Evolutionary conservation across 257 asterid genomes (phyloP), one percentile per base, ranked within the genome.

Genomic region (Handroanthus guayacan): DNA sequence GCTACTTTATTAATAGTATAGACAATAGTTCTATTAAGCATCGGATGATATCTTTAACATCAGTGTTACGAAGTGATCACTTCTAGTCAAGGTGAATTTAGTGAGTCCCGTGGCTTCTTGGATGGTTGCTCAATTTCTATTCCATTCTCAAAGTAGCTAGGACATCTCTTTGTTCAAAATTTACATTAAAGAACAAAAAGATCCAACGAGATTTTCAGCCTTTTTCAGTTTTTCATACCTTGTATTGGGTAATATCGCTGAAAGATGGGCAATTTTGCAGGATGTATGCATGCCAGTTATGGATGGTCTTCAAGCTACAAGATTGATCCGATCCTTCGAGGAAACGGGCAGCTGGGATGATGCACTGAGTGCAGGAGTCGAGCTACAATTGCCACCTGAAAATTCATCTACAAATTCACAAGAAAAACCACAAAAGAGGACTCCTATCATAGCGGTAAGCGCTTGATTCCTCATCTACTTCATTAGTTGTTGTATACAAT

Each of bases 201-300:
- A 25, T 25, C 31, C 31, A 25, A 25, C 1, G 31, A 25, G 31
- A 25, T 25, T 43, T 47, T 47, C 14, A 0, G 10, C 52, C 12
- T 47, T 47, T 9, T 13, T 47, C 8, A 1, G 3, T 1, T 16
- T 3, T 54, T 5, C 25, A 3, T 18, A 7, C 8, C 6, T 9
- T 0, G 10, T 54, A 6, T n/a, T 14, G 6, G 8, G 5, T 18
- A 2, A 11, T 25, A 11, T 43, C 3, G 31, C 50, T 45, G 20
- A 57, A 44, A 69, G 57, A 1, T 25, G 36, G 54, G n/a, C 7
- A 20, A 17, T 56, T 74, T 54, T 72, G 52, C 74, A 90, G 96
- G 96, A 90, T 73, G 93, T 90, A 16, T 88, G 85, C 84, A 90
- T 88, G 96, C 96, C 96, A 9, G 92, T 83, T 74, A 86, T 90